phyloP scores from a whole-genome alignment of 2,329 filamentous ascomycete genomes.

The Elsinoe batatas region DNA sequence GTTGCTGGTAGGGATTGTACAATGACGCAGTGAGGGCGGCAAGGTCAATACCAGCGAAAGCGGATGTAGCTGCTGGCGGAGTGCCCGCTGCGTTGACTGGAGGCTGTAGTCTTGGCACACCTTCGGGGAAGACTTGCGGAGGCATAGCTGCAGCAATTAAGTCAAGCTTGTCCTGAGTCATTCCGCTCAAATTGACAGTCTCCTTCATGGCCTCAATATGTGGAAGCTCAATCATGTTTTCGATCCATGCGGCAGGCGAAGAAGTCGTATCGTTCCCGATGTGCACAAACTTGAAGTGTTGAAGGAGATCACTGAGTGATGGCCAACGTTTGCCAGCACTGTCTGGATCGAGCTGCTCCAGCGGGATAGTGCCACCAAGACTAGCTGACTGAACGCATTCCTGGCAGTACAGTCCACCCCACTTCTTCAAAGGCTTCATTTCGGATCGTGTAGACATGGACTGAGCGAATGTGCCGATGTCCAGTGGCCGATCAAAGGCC shows the following conservation, averaged over 20 bases:
- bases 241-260: slow-evolving; percentile 44
- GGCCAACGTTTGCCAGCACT: slow-evolving; percentile 26
- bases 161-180: slow-evolving; percentile 44
- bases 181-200: slow-evolving; percentile 43
- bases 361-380: not conserved
- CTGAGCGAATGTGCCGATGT: slow-evolving; percentile 39
- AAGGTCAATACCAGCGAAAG: not conserved
- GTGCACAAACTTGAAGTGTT: slow-evolving; percentile 52
- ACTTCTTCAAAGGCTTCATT: slow-evolving; percentile 35
- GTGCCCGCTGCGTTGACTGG: slow-evolving; percentile 22
- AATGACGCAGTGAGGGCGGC: not conserved
- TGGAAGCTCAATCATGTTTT: slow-evolving; percentile 52
- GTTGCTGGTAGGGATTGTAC: not conserved
- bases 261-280: slow-evolving; percentile 22
- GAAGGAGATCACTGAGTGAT: slow-evolving; percentile 44
- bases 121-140: slow-evolving; percentile 29
- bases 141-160: slow-evolving; percentile 26
- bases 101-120: slow-evolving; percentile 33
- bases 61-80: slow-evolving; percentile 5
- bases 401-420: slow-evolving; percentile 36
- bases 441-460: slow-evolving; percentile 33
- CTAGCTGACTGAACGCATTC: slow-evolving; percentile 22
- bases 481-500: slow-evolving; percentile 49
- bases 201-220: slow-evolving; percentile 40
- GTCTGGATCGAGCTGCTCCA: not conserved